Base-by-base conservation (phyloP, 441 rosid species). In the Aquilaria agallochum region DNA sequence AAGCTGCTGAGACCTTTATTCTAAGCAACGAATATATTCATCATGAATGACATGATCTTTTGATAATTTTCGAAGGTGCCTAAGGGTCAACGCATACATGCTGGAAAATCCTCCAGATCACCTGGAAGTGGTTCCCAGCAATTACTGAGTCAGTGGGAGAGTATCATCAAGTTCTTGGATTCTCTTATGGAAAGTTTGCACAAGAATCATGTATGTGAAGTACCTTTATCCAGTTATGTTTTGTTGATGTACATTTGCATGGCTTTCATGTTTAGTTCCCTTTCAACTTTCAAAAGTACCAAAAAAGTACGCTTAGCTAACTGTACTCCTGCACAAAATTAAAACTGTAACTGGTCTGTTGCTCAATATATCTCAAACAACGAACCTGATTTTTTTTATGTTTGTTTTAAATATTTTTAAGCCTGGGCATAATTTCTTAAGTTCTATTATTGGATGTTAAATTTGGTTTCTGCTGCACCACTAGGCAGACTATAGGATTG, bases 141-240 rank as follows among this genome's bases (percentile, higher is more conserved):
- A 64, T 67, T 82, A 70, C 72, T 79, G n/a, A 74, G 64, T 77
- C 97, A 86, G 50, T 95, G 99, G 99, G 97, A 92, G 62, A 80
- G 82, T 77, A 95, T 95, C 76, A 85, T 88, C 68, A 83, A 79
- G 62, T 95, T 95, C 85, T 76, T 95, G 97, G 93, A 95, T 77
- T 86, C 93, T 70, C 91, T 95, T 36, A 74, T 92, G 92, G 77
- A 69, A 56, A 83, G 84, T 66, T 80, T 95, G 62, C 88, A 80
- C 44, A 84, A 82, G 56, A 95, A 95, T 83, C 84, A 89, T 70
- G 99, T 95, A 89, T 56, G 99, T 65, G 45, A 64, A 63, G 31
- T 44, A 34, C 66, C 58, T 67, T 44, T 58, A 20, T 40, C 45
- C 7, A 10, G 7, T 60, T 40, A 11, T 48, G 2, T 11, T 63